Base-by-base conservation (phyloP, 108 stramenopile species). In the Mediolabrus comicus region DNA sequence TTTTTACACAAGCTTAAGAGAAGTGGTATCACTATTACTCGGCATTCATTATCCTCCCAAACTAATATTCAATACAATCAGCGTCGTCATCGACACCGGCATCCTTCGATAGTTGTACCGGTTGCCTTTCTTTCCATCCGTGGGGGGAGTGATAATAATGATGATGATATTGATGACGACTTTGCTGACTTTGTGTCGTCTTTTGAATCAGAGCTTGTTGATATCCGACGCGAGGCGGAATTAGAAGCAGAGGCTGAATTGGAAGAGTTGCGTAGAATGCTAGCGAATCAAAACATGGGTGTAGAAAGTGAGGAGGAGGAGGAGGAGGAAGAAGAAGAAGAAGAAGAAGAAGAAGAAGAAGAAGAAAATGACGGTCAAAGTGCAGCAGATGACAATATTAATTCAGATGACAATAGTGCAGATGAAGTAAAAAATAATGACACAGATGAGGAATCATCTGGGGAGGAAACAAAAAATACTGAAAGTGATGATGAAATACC, bases 171-270 rank as follows among this genome's bases (percentile, higher is more conserved):
- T 22, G 69, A 77, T 2, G 53, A 53, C 36, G 30, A 43, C 31
- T 35, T 59, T 34, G 49, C 60, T 27, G 25, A 71, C 8, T 61
- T 78, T 60, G 67, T 78, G 26, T 49, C 69, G 29, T 78, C 77
- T 0, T 78, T 78, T 67, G 77, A 78, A 71, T 71, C 77, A 28
- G 70, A 78, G 31, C 69, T 78, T 24, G 52, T 60, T n/a, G 70
- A 78, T 66, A 78, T 78, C 39, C 41, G 69, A 46, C 69, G 52
- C 16, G 60, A 78, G 12, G 77, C 70, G 3, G 77, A 78, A 62
- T 54, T 71, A 52, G 77, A 78, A 46, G 59, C 77, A 0, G 69
- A 78, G 65, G 55, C 65, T 61, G 77, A 78, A 66, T 71, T 78
- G 60, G 25, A 67, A 56, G 71, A 67, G 34, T 10, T 78, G 31